A percentile compares a stretch with the other conserved stretches of the same genome.
phyloP scores from a whole-genome alignment of 2,329 filamentous ascomycete genomes.

The Microdochium nivale region DNA sequence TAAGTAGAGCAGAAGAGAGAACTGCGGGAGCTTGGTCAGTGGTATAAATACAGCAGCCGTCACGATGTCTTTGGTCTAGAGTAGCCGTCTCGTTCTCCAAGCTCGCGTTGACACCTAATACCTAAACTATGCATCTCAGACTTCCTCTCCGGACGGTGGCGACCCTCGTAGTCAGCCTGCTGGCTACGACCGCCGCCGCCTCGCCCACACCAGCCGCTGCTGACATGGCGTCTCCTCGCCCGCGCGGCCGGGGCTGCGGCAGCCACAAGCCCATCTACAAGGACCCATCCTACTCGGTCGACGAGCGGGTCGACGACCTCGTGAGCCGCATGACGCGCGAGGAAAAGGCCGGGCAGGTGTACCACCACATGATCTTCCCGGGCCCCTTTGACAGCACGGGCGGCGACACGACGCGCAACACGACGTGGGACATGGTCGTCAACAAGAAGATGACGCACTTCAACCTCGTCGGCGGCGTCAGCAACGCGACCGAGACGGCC shows the following conservation, averaged over 20 bases:
- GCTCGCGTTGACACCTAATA: too few species aligned
- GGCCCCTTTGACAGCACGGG: not conserved
- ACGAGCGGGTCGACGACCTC: not conserved
- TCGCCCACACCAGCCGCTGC: not conserved
- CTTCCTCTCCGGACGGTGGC: not conserved
- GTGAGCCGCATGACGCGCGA: not conserved
- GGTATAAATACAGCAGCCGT: too few species aligned
- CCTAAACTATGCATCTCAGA: not conserved
- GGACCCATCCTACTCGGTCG: not conserved
- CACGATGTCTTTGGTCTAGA: too few species aligned
- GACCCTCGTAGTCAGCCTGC: not conserved
- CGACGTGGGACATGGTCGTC: constrained; percentile 22
- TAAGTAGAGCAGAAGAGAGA: too few species aligned
- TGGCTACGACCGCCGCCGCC: not conserved
- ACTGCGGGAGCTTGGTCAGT: too few species aligned
- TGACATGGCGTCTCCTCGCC: not conserved
- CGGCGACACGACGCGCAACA: constrained; percentile 6
- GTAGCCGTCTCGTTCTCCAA: too few species aligned
- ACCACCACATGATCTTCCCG: not conserved
- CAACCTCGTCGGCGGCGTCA: constrained; percentile 34
- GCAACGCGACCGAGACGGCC: constrained; percentile 22
- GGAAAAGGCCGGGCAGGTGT: not conserved
- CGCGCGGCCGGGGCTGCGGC: not conserved
- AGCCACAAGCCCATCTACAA: not conserved
- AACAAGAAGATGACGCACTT: constrained; percentile 33